These are phyloP conservation scores for Fraxinus sp. DNA, from an alignment of 305 asterid species.

Conservation along the genomic window DNA sequence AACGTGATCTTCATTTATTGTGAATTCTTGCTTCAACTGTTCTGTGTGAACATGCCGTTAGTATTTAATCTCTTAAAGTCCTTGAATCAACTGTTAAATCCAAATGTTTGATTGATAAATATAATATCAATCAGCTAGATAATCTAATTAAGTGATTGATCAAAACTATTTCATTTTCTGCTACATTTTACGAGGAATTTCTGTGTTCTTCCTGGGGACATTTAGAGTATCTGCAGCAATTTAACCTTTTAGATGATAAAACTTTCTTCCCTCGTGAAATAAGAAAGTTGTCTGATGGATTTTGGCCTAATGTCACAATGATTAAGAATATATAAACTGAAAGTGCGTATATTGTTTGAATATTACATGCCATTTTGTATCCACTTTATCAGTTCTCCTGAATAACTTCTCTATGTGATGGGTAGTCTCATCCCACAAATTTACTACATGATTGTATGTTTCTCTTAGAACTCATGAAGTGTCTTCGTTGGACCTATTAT, in stretches of 20 bases:
- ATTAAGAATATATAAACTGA: neutral
- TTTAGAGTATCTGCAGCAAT: slow-evolving; percentile 10
- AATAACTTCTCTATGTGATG: slow-evolving; percentile 3
- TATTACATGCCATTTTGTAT: slow-evolving; percentile 1
- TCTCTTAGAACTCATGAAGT: slow-evolving; percentile 4
- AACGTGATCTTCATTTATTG: neutral
- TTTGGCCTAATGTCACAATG: neutral
- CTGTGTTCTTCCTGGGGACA: neutral
- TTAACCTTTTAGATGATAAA: neutral
- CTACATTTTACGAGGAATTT: neutral
- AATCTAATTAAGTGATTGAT: neutral
- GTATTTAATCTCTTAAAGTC: neutral
- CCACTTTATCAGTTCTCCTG: neutral
- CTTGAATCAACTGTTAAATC: neutral
- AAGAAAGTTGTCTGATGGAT: slow-evolving; percentile 3
- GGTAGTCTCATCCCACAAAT: slow-evolving; percentile 15
- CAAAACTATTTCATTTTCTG: neutral
- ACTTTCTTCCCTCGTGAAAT: slow-evolving; percentile 9
- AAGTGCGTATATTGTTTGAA: neutral
- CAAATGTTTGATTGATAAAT: slow-evolving; percentile 15
- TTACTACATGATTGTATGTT: neutral
- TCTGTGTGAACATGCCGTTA: neutral
- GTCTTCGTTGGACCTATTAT: neutral
- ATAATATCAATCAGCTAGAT: slow-evolving; percentile 1
- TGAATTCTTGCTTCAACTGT: slow-evolving; percentile 7